Evolutionary conservation across 2,329 filamentous ascomycete species (phyloP).

Genomic region (Trichoderma harzianum): DNA sequence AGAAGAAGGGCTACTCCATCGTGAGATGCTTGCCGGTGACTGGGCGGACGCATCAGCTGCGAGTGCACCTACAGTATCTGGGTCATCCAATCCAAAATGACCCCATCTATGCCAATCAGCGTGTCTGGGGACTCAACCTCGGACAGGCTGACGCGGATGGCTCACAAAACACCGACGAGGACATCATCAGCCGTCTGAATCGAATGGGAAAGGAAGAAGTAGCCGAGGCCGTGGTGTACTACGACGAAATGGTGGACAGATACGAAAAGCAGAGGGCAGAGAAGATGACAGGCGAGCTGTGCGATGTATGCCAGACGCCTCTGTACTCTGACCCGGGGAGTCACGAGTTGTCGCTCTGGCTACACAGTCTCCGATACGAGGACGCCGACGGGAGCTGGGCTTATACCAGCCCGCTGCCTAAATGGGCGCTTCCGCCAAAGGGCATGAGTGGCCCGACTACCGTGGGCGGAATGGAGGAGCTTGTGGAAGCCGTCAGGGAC

Average conservation of each 20-base stretch:
- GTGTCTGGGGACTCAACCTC: slow-evolving; percentile 81
- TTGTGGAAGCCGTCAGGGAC: slow-evolving; percentile 54
- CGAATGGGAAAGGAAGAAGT: slow-evolving; percentile 94
- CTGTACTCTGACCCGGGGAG: slow-evolving; percentile 88
- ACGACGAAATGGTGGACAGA: slow-evolving; percentile 86
- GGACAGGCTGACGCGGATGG: slow-evolving; percentile 65
- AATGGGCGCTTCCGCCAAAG: slow-evolving; percentile 79
- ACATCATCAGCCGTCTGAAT: slow-evolving; percentile 79
- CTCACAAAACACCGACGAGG: slow-evolving; percentile 72
- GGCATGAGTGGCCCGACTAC: slow-evolving; percentile 69
- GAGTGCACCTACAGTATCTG: slow-evolving; percentile 90
- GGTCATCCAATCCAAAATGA: slow-evolving; percentile 96
- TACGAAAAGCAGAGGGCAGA: slow-evolving; percentile 91
- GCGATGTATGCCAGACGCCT: slow-evolving; percentile 77
- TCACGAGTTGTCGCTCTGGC: slow-evolving; percentile 88
- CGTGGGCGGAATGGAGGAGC: slow-evolving; percentile 58
- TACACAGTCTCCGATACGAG: slow-evolving; percentile 89
- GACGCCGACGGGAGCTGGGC: slow-evolving; percentile 80
- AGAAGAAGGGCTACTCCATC: slow-evolving; percentile 82
- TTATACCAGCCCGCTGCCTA: slow-evolving; percentile 79
- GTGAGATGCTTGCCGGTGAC: slow-evolving; percentile 92
- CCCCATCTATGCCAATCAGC: slow-evolving; percentile 93
- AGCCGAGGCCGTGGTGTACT: slow-evolving; percentile 85
- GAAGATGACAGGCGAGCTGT: slow-evolving; percentile 83
- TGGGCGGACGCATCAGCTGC: slow-evolving; percentile 88